phyloP scores from a whole-genome alignment of 306 rosid species.

The Vigna hirtella region DNA sequence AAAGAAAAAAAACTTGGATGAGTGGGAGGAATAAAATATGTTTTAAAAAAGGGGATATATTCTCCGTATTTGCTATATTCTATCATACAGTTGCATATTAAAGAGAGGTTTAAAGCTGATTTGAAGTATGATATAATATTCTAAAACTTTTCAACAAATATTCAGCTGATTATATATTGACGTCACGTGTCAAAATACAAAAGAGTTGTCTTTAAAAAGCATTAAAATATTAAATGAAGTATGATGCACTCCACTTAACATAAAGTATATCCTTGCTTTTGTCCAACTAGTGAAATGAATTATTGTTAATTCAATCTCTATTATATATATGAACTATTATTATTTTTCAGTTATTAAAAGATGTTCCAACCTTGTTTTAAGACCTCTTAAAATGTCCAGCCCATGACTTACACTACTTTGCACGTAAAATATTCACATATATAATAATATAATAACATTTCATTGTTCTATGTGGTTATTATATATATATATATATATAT shows the following conservation, averaged over 20 bases:
- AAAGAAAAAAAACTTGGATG: constrained; percentile 15
- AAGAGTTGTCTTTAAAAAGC: not conserved
- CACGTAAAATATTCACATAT: too few species aligned
- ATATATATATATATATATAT: too few species aligned
- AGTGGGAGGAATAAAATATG: constrained; percentile 20
- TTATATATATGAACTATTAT: not conserved
- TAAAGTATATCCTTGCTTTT: constrained; percentile 1
- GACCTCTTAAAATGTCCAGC: too few species aligned
- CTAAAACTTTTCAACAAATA: constrained; percentile 34
- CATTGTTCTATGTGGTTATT: too few species aligned
- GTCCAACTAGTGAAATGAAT: not conserved
- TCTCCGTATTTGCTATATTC: constrained; percentile 41
- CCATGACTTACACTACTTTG: too few species aligned
- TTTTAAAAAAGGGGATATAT: constrained; percentile 12
- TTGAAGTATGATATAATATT: constrained; percentile 31
- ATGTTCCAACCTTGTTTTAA: too few species aligned
- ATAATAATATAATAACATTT: too few species aligned
- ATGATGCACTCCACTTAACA: not conserved
- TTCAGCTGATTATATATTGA: constrained; percentile 14
- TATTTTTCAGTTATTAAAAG: not conserved
- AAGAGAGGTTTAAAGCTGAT: constrained; percentile 29
- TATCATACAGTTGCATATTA: constrained; percentile 20
- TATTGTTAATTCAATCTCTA: constrained; percentile 1
- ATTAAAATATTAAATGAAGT: not conserved
- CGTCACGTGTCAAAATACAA: not conserved